These are phyloP conservation scores for Termitomyces sp. DNA, from an alignment of 768 basidiomycete species.

Conservation along the genomic window DNA sequence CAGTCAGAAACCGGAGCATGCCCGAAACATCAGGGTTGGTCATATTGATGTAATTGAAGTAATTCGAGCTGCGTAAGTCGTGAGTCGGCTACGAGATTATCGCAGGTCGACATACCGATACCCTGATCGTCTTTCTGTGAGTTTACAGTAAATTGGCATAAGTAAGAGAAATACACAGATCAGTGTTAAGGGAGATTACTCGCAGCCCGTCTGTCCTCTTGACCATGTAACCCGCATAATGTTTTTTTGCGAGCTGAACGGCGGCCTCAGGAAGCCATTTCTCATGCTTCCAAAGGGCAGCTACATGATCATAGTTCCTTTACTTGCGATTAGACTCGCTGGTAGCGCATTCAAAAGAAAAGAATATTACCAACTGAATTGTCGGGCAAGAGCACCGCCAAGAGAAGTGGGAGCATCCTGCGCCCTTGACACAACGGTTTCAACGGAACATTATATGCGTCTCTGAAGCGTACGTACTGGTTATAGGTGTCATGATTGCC, in stretches of 20 bases:
- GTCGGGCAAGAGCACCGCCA: slow-evolving; percentile 44
- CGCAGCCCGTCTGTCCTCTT: slow-evolving; percentile 59
- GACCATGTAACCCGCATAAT: slow-evolving; percentile 73
- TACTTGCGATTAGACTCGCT: not conserved
- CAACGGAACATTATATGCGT: not conserved
- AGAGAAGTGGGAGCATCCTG: slow-evolving; percentile 58
- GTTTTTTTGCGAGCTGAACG: slow-evolving; percentile 51
- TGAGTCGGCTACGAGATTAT: not conserved
- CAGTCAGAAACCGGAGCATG: slow-evolving; percentile 72
- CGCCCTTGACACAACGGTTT: slow-evolving; percentile 28
- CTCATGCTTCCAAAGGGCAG: slow-evolving; percentile 65
- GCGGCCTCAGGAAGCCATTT: slow-evolving; percentile 59
- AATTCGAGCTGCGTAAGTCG: slow-evolving; percentile 44
- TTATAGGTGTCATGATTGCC: slow-evolving; percentile 78
- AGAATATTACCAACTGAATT: slow-evolving; percentile 58
- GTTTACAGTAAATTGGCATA: no score
- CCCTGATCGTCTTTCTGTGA: slow-evolving; percentile 17
- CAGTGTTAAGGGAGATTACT: slow-evolving; percentile 71
- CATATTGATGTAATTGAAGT: slow-evolving; percentile 75
- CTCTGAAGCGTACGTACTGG: slow-evolving; percentile 33
- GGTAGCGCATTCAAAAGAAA: not conserved
- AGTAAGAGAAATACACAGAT: slow-evolving; percentile 49
- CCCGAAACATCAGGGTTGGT: slow-evolving; percentile 65
- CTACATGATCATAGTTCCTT: slow-evolving; percentile 77
- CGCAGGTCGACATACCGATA: slow-evolving; percentile 22